Evolutionary conservation across 306 rosid genomes (phyloP), one percentile per base, ranked within the genome.

Genomic region (Luffa acutangula): DNA sequence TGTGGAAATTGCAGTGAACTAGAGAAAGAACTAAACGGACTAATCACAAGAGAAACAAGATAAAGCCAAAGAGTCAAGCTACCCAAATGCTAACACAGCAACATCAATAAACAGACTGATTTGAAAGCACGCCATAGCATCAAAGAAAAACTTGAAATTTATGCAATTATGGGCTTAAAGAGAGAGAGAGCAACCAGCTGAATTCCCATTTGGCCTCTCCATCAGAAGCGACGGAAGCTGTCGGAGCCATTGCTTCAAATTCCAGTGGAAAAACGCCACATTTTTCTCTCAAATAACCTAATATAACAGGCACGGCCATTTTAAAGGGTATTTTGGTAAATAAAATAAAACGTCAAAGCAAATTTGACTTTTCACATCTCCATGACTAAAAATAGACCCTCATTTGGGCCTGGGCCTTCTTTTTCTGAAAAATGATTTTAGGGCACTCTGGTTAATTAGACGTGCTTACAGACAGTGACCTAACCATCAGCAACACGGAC

Each of bases 191-290:
- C 59, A 43, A 89, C 96, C 96, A 88, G 87, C 81, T 82, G 79
- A 91, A 91, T 77, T 87, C 92, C 92, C 89, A 89, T 10, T 79
- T 81, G 53, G 85, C 45, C 74, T 81, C 84, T 12, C 37, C 82
- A 48, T 79, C 81, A 51, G 82, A 11, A 80, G 21, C 58, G 48
- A 36, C 84, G 41, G 79, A 60, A 71, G 77, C 74, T 72, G 18
- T 15, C 5, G 89, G 77, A 82, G 93, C 88, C 91, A 91, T 88
- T 41, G 80, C 59, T 42, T 39, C 64, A 57, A 45, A 45, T 49
- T 53, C 7, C 0, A 18, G 9, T 15, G 49, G 15, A 52, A 36
- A 53, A 53, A n/a, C 25, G 1, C 14, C 62, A 25, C 4, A 53
- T 8, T 18, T 37, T 54, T 15, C 43, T 0, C 78, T 48, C 41